phyloP scores from a whole-genome alignment of 148 eudicot genomes.

The Diospyros lotus region DNA sequence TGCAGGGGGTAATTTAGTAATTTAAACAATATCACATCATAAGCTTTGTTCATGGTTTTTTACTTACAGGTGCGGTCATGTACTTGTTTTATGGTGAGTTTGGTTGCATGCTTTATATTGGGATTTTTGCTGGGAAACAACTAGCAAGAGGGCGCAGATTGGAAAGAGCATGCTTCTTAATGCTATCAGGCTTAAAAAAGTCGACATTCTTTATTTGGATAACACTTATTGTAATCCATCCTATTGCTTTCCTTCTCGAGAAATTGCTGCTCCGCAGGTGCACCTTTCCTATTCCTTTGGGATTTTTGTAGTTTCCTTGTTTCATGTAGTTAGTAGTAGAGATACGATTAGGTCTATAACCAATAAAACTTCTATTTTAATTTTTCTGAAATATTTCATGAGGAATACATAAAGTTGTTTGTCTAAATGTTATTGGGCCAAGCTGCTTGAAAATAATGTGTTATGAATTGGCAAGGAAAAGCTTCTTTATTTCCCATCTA shows the following conservation, averaged over 20 bases:
- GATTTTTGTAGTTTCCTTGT: background rate
- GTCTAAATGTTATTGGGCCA: too few relatives aligned
- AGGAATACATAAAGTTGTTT: too few relatives aligned
- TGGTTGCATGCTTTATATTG: constrained; percentile 74
- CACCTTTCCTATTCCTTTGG: background rate
- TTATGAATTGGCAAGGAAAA: too few relatives aligned
- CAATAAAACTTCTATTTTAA: background rate
- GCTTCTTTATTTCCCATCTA: too few relatives aligned
- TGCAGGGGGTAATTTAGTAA: too few relatives aligned
- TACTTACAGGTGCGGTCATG: constrained; percentile 71
- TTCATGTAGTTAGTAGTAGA: background rate
- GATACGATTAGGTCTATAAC: too few relatives aligned
- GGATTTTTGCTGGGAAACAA: constrained; percentile 89
- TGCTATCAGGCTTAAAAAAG: constrained; percentile 44
- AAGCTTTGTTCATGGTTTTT: background rate
- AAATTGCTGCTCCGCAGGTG: constrained; percentile 76
- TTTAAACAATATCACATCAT: too few relatives aligned
- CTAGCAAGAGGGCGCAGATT: constrained; percentile 37
- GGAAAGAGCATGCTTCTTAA: constrained; percentile 54
- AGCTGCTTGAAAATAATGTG: too few relatives aligned
- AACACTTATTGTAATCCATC: constrained; percentile 80
- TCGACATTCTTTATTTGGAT: constrained; percentile 68
- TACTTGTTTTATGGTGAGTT: constrained; percentile 75
- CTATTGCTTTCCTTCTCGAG: constrained; percentile 63
- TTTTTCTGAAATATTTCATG: background rate